Base-by-base conservation (phyloP, 257 asterid species). In the Rehmannia glutinosa region DNA sequence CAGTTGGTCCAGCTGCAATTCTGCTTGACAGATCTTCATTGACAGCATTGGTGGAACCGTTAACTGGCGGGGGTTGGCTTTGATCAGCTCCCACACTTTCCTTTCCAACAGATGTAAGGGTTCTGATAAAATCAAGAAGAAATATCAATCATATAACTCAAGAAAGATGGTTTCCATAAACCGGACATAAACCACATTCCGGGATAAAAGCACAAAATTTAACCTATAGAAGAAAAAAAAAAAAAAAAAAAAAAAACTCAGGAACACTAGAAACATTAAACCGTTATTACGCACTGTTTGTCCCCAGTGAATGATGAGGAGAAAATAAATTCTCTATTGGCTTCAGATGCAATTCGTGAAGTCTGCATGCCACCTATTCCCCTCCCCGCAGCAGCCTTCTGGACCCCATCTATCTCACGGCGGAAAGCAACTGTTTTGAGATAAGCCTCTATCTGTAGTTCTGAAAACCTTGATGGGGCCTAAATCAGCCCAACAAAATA, bases 361-460 rank as follows among this genome's bases (percentile, higher is more conserved):
- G 92, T 87, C 83, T 84, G 96, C 57, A 91, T 75, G 49, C 99
- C 99, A 28, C 85, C 95, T 62, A 88, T 73, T 69, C 97, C 97
- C 83, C 82, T 81, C 43, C 97, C 97, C 6, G 92, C 86, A 77
- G 99, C 97, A 72, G 97, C 68, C 78, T 91, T 94, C 76, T 81
- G 99, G 70, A 88, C 99, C 75, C 81, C 90, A 82, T 86, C 87
- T 65, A 94, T 90, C 84, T 91, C 97, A 17, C 99, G 96, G 35
- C 97, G 99, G 73, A 94, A 94, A 69, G 99, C 99, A 73, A 94
- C 97, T 21, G 96, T 94, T 79, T 94, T 94, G 45, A 91, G 97
- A 82, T 91, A 94, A 62, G 99, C 55, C 78, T 94, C 91, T 70
- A 94, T 94, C 78, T 94, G 99, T 57, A 94, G 86, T 78, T 91